Evolutionary conservation across 306 rosid species (phyloP), one percentile per base, ranked within the genome.

Genomic region (Carpinus fangiana): DNA sequence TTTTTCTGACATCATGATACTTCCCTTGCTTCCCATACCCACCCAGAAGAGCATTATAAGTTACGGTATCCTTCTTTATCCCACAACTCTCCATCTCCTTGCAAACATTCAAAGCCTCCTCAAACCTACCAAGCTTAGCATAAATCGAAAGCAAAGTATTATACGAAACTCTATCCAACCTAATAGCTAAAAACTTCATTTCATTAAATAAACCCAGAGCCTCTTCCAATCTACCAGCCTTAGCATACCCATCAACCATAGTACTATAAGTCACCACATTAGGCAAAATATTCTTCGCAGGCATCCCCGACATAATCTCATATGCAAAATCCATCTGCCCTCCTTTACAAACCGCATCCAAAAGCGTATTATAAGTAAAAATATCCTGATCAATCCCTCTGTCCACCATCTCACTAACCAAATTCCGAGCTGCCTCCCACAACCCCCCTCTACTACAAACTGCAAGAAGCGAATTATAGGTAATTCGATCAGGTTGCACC

Each of bases 181-280:
- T 73, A 85, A 95, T 82, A 38, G 82, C 81, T 70, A 78, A 77
- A 79, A 56, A 82, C 87, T 86, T 93, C 98, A 93, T 91, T 68
- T 91, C 91, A 48, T 85, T 80, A 70, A 86, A 93, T 31, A 95
- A 73, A 82, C 61, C 74, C 34, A 95, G 81, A 0, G 98, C 98
- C 13, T 93, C 98, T 84, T 92, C 97, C 41, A 90, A 83, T 84
- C 86, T 84, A 38, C 91, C 89, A 18, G 87, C 90, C 86, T 93
- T 93, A n/a, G 98, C 93, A 82, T 85, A 91, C 23, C 96, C 98
- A 80, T 93, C 98, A 74, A 92, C 90, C 89, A 95, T 75, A 56
- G 96, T 91, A 74, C 98, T 92, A 57, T 86, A 92, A 18, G 98
- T 95, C 62, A 95, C 98, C 62, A 93, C 97, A 80, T 87, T 95